Evolutionary conservation across 2,329 filamentous ascomycete genomes (phyloP).

Genomic region (Lasiodiplodia hormozganensis): DNA sequence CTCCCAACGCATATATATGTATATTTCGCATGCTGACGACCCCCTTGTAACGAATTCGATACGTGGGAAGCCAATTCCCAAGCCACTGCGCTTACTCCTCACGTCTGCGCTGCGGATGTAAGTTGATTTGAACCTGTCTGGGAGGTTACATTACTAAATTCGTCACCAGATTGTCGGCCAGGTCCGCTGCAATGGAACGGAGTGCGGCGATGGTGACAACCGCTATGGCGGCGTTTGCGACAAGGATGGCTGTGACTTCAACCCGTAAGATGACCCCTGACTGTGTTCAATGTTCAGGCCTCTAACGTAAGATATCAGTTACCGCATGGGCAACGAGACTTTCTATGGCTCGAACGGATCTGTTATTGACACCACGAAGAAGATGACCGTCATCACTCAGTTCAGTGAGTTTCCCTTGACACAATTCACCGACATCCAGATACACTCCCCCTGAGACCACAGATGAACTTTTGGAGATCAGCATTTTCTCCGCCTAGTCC

Average conservation of each 20-base stretch:
- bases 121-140: not conserved
- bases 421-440: too few relatives aligned
- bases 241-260: slow-evolving; percentile 71
- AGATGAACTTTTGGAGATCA: too few relatives aligned
- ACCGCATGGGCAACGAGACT: slow-evolving; percentile 67
- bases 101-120: slow-evolving; percentile 59
- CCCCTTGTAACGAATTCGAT: slow-evolving; percentile 62
- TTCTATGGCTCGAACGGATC: slow-evolving; percentile 66
- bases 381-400: slow-evolving; percentile 60
- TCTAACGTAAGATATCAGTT: slow-evolving; percentile 39
- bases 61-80: slow-evolving; percentile 74
- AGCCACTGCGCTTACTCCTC: slow-evolving; percentile 69
- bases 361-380: slow-evolving; percentile 51
- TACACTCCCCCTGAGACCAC: too few relatives aligned
- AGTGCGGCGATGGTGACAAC: slow-evolving; percentile 50
- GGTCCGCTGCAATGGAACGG: slow-evolving; percentile 58
- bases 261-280: slow-evolving; percentile 33
- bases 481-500: too few relatives aligned
- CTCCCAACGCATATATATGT: too few relatives aligned
- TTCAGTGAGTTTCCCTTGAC: slow-evolving; percentile 44
- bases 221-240: slow-evolving; percentile 71
- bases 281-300: too few relatives aligned
- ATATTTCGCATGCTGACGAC: too few relatives aligned
- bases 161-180: slow-evolving; percentile 49
- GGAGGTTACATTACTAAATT: not conserved